A percentile compares a stretch with the other conserved stretches of the same genome.
Conservation (phyloP, 202 grass and related monocot species). For the Digitaria exilis region DNA sequence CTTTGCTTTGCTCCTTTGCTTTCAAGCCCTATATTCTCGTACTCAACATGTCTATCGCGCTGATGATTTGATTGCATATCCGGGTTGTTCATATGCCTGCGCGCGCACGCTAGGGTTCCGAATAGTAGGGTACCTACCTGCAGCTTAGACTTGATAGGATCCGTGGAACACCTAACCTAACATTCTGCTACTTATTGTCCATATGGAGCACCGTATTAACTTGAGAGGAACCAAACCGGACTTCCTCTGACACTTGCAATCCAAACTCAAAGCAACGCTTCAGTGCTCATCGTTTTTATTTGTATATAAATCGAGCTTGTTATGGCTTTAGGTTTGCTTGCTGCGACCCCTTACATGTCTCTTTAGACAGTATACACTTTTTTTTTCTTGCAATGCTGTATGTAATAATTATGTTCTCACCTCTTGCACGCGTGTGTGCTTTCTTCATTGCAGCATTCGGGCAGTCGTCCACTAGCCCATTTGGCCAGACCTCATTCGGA, state of each 20-base stretch:
- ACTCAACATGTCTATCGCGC: neutral
- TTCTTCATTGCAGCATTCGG: constrained; percentile 57
- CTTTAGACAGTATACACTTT: neutral
- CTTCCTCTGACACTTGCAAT: neutral
- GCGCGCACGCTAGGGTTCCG: neutral
- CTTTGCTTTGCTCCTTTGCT: neutral
- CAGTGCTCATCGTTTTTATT: neutral
- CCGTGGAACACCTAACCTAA: neutral
- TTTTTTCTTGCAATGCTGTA: no score
- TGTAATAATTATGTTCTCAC: no score
- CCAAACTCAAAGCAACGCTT: neutral
- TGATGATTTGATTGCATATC: neutral
- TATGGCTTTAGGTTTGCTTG: neutral
- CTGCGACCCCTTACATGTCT: neutral
- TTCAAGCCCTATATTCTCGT: neutral
- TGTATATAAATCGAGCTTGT: neutral
- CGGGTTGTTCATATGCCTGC: neutral
- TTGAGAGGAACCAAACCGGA: neutral
- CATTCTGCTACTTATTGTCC: neutral
- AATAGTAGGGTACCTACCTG: neutral
- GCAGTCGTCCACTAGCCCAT: constrained; percentile 65
- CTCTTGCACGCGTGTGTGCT: no score
- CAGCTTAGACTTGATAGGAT: neutral
- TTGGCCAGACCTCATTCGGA: constrained; percentile 69
- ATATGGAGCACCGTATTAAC: neutral